Conservation (phyloP, 1,284 basidiomycete genomes). For the Thelephora terrestris region DNA sequence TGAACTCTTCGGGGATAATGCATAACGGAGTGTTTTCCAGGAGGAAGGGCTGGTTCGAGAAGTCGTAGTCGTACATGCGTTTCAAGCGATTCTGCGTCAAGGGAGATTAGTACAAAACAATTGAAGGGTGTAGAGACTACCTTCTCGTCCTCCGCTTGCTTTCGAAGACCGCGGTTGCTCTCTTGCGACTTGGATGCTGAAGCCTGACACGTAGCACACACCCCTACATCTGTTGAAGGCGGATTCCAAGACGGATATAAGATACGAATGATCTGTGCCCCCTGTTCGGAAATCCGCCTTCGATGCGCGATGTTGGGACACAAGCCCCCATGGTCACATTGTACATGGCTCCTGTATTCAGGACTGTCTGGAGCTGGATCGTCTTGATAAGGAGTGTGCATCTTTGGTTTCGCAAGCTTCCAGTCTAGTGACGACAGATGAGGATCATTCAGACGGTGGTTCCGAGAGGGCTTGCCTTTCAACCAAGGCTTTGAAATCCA, state of each 20-base stretch:
- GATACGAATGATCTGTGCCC: conserved; percentile 39
- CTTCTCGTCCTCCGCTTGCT: conserved; percentile 65
- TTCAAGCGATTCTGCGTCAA: conserved; percentile 42
- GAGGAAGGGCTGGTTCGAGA: conserved; percentile 33
- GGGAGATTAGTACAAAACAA: conserved; percentile 7
- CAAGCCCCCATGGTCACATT: conserved; percentile 58
- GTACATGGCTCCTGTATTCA: conserved; percentile 47
- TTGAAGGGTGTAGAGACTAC: conserved; percentile 24
- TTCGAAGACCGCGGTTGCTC: conserved; percentile 46
- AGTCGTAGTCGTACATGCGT: conserved; percentile 46
- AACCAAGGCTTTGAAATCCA: conserved; percentile 76
- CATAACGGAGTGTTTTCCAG: conserved; percentile 42
- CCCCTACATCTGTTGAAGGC: conserved; percentile 35
- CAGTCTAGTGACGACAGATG: conserved; percentile 43
- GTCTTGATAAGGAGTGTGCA: conserved; percentile 44
- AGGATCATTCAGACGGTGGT: not conserved
- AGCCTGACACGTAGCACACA: conserved; percentile 51
- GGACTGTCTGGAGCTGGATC: conserved; percentile 59
- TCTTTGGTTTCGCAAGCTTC: conserved; percentile 57
- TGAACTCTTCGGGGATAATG: conserved; percentile 49
- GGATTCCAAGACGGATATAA: conserved; percentile 61
- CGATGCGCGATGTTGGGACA: conserved; percentile 44
- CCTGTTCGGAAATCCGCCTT: conserved; percentile 49
- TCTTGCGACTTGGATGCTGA: conserved; percentile 44
- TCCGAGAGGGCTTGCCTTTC: conserved; percentile 37